Evolutionary conservation across 1,139 yeast genomes (phyloP).

Genomic region (Candida labiduridarum): DNA sequence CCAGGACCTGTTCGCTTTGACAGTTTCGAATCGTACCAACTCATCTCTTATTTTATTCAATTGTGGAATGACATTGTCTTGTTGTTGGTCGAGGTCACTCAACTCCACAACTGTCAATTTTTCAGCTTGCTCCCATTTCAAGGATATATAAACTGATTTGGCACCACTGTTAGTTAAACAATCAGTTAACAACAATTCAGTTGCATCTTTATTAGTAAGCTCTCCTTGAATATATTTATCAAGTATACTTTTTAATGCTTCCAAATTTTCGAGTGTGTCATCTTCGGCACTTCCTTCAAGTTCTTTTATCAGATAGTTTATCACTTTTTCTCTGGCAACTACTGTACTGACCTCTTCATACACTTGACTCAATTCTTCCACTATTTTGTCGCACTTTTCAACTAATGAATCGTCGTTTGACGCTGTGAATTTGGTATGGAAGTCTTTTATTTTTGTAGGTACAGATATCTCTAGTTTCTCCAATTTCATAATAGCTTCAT

Average conservation of each 20-base stretch:
- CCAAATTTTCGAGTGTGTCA: neutral
- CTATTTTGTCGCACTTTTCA: constrained; percentile 13
- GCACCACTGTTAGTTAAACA: neutral
- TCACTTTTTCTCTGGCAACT: constrained; percentile 21
- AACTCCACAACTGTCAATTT: neutral
- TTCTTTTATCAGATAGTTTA: constrained; percentile 19
- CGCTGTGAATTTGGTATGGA: constrained; percentile 22
- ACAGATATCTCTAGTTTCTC: constrained; percentile 29
- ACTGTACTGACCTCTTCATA: constrained; percentile 21
- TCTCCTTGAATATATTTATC: neutral
- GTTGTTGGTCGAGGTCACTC: neutral
- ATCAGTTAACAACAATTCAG: neutral
- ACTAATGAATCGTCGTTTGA: neutral
- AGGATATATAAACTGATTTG: neutral
- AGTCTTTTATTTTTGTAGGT: constrained; percentile 27
- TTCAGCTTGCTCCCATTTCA: constrained; percentile 2
- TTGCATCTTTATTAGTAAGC: neutral
- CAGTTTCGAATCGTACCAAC: neutral
- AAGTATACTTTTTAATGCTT: neutral
- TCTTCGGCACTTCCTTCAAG: neutral
- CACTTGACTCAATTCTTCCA: constrained; percentile 17
- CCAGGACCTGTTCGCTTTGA: neutral
- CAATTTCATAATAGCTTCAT: constrained; percentile 28
- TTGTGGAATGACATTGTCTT: neutral
- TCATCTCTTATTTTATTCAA: neutral